Evolutionary conservation across 1,284 basidiomycete genomes (phyloP), one percentile per base, ranked within the genome.

Genomic region (Wolfiporia cocos): DNA sequence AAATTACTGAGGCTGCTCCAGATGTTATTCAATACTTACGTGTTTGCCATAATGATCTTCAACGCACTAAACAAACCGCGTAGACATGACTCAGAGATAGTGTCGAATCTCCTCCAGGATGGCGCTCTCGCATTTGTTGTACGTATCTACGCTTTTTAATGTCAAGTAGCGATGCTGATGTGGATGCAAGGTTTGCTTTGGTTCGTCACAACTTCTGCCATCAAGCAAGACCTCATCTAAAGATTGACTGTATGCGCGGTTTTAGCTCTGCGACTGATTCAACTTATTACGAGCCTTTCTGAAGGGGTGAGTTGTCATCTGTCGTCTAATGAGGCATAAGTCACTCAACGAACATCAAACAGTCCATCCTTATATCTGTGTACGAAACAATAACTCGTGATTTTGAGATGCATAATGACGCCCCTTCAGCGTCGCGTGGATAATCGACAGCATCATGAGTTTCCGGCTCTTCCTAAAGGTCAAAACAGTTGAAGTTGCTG

Each of bases 1-100:
- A 19, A 7, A 20, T 36, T 21, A 12, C n/a, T n/a, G 7, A 19
- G 9, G 17, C 17, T 19, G 21, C 7, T 36, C 22, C 9, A 39
- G 38, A 32, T 32, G 14, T 17, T 39, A 6, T 39, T 12, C 29
- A 29, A 39, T 17, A 5, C 32, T 14, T 39, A 19, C 19, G 17
- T 22, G 7, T 5, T 39, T 32, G 30, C 6, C 4, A 18, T 39
- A 14, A 32, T 39, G 18, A 12, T 32, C 5, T 5, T 39, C 10
- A 39, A 39, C 20, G 38, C 30, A n/a, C 18, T 39, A 19, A n/a
- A 39, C 7, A 39, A 4, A 18, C 38, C 38, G 5, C 38, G 38
- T 14, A 5, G 29, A 10, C 29, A 21, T 6, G 38, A 39, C 20
- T 30, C 38, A 4, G 38, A 39, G 20, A 39, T 39, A 6, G 6